Conservation (phyloP, 768 basidiomycete species). For the Basidioascus undulatus region DNA sequence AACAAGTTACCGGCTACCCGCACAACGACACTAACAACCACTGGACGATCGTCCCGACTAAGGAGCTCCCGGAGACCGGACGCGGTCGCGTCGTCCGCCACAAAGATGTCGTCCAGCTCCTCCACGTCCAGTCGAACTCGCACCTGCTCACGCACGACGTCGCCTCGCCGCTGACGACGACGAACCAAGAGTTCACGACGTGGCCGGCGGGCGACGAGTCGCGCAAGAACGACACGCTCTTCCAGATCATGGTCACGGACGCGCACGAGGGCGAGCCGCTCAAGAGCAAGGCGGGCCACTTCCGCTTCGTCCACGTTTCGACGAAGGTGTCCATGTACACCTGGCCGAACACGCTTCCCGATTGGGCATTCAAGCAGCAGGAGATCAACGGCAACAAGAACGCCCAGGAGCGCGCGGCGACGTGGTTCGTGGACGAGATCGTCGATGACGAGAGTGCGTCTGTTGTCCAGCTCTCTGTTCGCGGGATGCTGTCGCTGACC, state of each 20-base stretch:
- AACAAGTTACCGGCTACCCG: slow-evolving; percentile 87
- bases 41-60: slow-evolving; percentile 89
- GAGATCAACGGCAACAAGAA: slow-evolving; percentile 97
- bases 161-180: slow-evolving; percentile 85
- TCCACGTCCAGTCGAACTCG: slow-evolving; percentile 64
- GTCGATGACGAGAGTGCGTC: slow-evolving; percentile 42
- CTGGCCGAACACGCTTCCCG: slow-evolving; percentile 49
- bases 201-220: slow-evolving; percentile 26
- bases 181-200: slow-evolving; percentile 96
- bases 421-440: slow-evolving; percentile 75
- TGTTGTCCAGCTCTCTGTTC: too few species aligned
- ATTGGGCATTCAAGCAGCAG: slow-evolving; percentile 93
- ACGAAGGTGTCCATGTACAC: slow-evolving; percentile 93
- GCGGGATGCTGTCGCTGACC: too few species aligned
- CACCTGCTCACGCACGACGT: slow-evolving; percentile 86
- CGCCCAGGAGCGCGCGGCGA: slow-evolving; percentile 47
- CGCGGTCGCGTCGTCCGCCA: slow-evolving; percentile 80
- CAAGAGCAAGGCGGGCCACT: slow-evolving; percentile 85
- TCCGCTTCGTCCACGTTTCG: slow-evolving; percentile 65
- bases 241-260: slow-evolving; percentile 48
- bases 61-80: slow-evolving; percentile 77
- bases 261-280: slow-evolving; percentile 54
- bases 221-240: slow-evolving; percentile 70
- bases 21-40: slow-evolving; percentile 85
- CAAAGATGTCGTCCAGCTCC: slow-evolving; percentile 63